A percentile compares a stretch with the other conserved stretches of the same genome.
phyloP scores from a whole-genome alignment of 2,329 filamentous ascomycete species.

The Aquanectria penicillioides region DNA sequence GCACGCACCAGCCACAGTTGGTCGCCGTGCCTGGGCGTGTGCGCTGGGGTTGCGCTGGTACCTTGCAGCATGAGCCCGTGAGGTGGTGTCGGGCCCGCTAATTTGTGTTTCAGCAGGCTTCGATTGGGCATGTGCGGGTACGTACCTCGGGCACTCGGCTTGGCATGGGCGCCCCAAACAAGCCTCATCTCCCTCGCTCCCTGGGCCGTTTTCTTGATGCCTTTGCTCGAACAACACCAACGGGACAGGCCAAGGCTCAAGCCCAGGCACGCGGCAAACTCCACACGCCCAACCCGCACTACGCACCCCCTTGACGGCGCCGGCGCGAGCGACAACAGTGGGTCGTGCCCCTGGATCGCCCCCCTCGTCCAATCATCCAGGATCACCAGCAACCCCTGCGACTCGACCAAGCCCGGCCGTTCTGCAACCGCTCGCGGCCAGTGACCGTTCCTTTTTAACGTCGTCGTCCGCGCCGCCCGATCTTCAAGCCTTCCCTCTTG shows the following conservation, averaged over 20 bases:
- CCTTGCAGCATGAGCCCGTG: constrained; percentile 14
- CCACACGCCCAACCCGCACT: constrained; percentile 20
- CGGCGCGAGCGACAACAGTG: constrained; percentile 8
- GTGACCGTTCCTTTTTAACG: constrained; percentile 40
- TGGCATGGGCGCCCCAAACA: constrained; percentile 37
- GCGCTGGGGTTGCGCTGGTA: constrained; percentile 12
- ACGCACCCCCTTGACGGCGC: constrained; percentile 20
- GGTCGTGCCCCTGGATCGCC: constrained; percentile 18
- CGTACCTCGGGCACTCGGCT: constrained; percentile 3
- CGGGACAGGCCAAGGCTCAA: no score
- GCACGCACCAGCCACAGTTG: constrained; percentile 21
- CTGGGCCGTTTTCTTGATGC: constrained; percentile 10
- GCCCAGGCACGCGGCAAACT: constrained; percentile 28
- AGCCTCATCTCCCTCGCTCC: constrained; percentile 38
- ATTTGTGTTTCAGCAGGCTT: background rate
- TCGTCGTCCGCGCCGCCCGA: constrained; percentile 37
- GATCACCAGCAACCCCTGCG: constrained; percentile 11
- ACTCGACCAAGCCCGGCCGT: constrained; percentile 2
- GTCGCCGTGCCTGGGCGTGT: constrained; percentile 6
- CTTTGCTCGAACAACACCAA: background rate
- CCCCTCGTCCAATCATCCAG: constrained; percentile 25
- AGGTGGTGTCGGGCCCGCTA: background rate
- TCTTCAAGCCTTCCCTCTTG: constrained; percentile 31
- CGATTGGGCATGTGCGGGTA: background rate
- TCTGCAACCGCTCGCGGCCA: constrained; percentile 22